phyloP scores from a whole-genome alignment of 352 stramenopile species.

The Sclerospora graminicola region DNA sequence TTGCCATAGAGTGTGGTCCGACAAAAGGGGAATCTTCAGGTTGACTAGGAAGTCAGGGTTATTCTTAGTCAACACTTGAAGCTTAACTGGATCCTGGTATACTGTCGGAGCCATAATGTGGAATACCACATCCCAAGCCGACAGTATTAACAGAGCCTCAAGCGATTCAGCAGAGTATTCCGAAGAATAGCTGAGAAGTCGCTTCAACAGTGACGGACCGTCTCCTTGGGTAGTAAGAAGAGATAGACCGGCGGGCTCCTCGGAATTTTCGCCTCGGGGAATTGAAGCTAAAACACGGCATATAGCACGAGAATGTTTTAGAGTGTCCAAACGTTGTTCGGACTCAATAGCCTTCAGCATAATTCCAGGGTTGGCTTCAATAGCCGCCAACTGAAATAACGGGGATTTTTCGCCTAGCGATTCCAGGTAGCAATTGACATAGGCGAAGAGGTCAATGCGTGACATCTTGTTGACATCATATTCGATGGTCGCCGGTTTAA shows the following conservation, averaged over 20 bases:
- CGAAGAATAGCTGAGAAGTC: background rate
- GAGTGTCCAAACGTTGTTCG: background rate
- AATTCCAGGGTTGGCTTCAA: background rate
- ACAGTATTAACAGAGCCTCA: background rate
- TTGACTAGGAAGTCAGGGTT: background rate
- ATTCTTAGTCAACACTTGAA: background rate
- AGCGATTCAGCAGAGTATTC: background rate
- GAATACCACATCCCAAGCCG: background rate
- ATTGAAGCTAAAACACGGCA: background rate
- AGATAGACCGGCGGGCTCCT: background rate
- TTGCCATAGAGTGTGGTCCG: background rate
- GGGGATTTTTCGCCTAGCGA: background rate
- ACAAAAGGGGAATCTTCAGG: background rate
- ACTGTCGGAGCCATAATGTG: background rate
- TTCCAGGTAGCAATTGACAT: background rate
- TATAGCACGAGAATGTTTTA: background rate
- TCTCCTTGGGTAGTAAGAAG: background rate
- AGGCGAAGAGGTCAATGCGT: background rate
- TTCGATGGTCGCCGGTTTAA: background rate
- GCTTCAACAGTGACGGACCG: background rate
- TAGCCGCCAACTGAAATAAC: background rate
- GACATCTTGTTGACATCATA: background rate
- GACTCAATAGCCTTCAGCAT: background rate
- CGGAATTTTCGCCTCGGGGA: background rate
- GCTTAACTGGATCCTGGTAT: background rate